Evolutionary conservation across 2,329 filamentous ascomycete genomes (phyloP).

Genomic region (Ophiostoma sp.): DNA sequence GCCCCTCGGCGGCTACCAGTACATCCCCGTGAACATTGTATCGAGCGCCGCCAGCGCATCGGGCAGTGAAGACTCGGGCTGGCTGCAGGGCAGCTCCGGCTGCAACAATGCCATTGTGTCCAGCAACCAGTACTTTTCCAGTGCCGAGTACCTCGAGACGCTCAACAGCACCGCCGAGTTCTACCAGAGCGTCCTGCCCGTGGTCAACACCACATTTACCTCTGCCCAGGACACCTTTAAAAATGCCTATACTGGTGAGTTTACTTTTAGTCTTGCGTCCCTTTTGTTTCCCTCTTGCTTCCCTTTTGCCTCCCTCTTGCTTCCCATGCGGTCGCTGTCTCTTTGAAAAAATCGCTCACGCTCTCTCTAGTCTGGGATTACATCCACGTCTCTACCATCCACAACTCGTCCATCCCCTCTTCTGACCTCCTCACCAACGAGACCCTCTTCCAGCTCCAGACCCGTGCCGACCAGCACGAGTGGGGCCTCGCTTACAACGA

Average conservation of each 20-base stretch:
- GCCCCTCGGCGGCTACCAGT: slow-evolving; percentile 75
- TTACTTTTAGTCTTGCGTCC: background rate
- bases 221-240: slow-evolving; percentile 47
- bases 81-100: slow-evolving; percentile 54
- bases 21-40: slow-evolving; percentile 66
- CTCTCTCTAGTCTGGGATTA: slow-evolving; percentile 49
- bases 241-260: slow-evolving; percentile 57
- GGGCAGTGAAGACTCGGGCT: slow-evolving; percentile 51
- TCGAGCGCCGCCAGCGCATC: slow-evolving; percentile 48
- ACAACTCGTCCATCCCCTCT: slow-evolving; percentile 56
- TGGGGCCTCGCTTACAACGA: slow-evolving; percentile 77
- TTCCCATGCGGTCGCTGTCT: background rate
- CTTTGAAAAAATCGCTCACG: background rate
- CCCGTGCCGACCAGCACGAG: slow-evolving; percentile 74
- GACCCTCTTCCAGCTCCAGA: slow-evolving; percentile 57
- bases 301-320: background rate
- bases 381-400: slow-evolving; percentile 54
- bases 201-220: slow-evolving; percentile 49
- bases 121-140: slow-evolving; percentile 51
- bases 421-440: slow-evolving; percentile 53
- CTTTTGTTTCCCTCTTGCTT: background rate
- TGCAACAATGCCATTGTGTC: slow-evolving; percentile 51
- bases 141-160: slow-evolving; percentile 41
- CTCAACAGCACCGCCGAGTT: slow-evolving; percentile 54
- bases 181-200: slow-evolving; percentile 49